A percentile compares a stretch with the other conserved stretches of the same genome.
phyloP scores from a whole-genome alignment of 441 rosid genomes.

The Manihot esculenta region DNA sequence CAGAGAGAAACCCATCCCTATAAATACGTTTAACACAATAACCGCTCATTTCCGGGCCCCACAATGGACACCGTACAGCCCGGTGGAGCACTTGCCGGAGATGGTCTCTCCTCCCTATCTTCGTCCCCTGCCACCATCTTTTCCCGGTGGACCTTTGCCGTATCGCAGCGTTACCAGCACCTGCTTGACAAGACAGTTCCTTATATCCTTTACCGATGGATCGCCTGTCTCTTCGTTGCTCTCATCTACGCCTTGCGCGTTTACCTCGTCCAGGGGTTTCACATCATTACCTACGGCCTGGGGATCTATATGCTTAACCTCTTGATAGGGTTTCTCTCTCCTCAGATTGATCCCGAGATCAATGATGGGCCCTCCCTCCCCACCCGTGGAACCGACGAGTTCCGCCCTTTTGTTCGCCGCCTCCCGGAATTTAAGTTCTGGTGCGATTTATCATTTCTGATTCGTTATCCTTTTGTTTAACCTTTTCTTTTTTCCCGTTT shows the following conservation, averaged over 20 bases:
- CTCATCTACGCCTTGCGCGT: slow-evolving; percentile 71
- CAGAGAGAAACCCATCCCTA: no score
- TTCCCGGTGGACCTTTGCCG: slow-evolving; percentile 44
- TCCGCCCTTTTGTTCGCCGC: slow-evolving; percentile 82
- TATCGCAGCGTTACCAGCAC: slow-evolving; percentile 65
- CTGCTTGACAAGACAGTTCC: slow-evolving; percentile 79
- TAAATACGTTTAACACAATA: no score
- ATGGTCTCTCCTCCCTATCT: slow-evolving; percentile 36
- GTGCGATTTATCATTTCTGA: slow-evolving; percentile 30
- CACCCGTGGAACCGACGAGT: slow-evolving; percentile 81
- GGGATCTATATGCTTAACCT: slow-evolving; percentile 74
- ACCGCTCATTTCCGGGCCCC: slow-evolving; percentile 16
- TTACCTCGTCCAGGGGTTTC: slow-evolving; percentile 70
- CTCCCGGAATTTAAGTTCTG: slow-evolving; percentile 89
- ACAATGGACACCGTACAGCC: slow-evolving; percentile 58
- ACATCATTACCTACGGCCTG: slow-evolving; percentile 77
- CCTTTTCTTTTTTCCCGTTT: no score
- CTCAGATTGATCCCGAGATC: slow-evolving; percentile 77
- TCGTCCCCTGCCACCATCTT: slow-evolving; percentile 46
- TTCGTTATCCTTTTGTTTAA: background rate
- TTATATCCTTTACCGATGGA: slow-evolving; percentile 65
- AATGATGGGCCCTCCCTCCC: slow-evolving; percentile 64
- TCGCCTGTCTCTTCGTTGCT: slow-evolving; percentile 47
- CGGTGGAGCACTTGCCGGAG: slow-evolving; percentile 35
- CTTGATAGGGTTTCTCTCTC: slow-evolving; percentile 76